Conservation (phyloP, 108 stramenopile genomes). For the Fragilariopsis cylindrus region DNA sequence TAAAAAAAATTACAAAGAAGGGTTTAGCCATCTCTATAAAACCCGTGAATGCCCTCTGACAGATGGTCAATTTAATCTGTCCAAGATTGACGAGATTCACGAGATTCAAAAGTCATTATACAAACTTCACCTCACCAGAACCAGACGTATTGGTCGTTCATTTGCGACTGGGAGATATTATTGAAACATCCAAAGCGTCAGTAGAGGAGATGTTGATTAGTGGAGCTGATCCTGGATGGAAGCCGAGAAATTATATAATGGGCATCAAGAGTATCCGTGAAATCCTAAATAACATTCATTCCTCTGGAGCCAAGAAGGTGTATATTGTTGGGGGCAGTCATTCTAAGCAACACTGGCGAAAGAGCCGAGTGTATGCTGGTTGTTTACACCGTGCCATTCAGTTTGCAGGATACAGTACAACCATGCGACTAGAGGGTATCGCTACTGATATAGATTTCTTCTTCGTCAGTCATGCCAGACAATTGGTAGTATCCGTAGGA, state of each 20-base stretch:
- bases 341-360: constrained; percentile 10
- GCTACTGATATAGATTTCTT: constrained; percentile 25
- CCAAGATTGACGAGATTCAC: no score
- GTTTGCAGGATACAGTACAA: constrained; percentile 12
- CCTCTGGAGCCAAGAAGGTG: constrained; percentile 9
- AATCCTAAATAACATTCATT: constrained; percentile 17
- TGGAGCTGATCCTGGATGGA: constrained; percentile 21
- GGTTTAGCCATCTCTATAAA: no score
- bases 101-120: not conserved
- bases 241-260: constrained; percentile 9
- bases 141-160: constrained; percentile 20
- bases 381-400: constrained; percentile 20
- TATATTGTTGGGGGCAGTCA: constrained; percentile 22
- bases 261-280: constrained; percentile 27
- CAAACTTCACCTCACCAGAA: constrained; percentile 8
- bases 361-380: constrained; percentile 24
- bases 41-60: no score
- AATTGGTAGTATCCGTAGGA: constrained; percentile 17
- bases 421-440: constrained; percentile 11
- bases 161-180: constrained; percentile 31
- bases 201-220: constrained; percentile 13
- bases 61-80: no score
- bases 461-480: not conserved
- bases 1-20: no score
- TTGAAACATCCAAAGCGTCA: constrained; percentile 23